A percentile compares a stretch with the other conserved stretches of the same genome.
phyloP scores from a whole-genome alignment of 345 rosid genomes.

The Lepidium africanum region DNA sequence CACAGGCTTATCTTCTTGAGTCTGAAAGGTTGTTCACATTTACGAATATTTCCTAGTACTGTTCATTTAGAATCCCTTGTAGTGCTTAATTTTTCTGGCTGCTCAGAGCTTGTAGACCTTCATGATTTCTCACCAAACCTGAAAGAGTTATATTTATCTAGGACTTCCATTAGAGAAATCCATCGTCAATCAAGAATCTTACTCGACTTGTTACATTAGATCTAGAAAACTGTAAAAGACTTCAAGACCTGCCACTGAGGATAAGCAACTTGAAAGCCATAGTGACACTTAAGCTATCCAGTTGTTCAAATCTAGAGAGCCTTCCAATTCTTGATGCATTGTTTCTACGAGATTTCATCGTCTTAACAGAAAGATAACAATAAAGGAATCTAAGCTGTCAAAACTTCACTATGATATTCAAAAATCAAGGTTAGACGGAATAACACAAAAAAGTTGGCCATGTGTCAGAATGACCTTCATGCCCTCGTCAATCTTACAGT shows the following conservation, averaged over 20 bases:
- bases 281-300: neutral
- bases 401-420: neutral
- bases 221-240: constrained; percentile 6
- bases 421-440: neutral
- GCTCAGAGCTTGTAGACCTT: constrained; percentile 11
- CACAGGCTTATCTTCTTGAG: constrained; percentile 13
- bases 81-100: constrained; percentile 20
- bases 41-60: constrained; percentile 6
- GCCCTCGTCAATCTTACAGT: neutral
- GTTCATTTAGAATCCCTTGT: constrained; percentile 9
- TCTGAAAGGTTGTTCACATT: constrained; percentile 6
- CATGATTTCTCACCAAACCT: constrained; percentile 7
- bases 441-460: neutral
- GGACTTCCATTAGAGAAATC: neutral
- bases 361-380: neutral
- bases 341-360: neutral
- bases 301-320: constrained; percentile 1
- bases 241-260: neutral
- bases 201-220: constrained; percentile 14
- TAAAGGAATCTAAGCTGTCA: neutral
- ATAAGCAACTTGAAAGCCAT: neutral
- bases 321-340: neutral
- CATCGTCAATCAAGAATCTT: neutral
- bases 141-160: constrained; percentile 15
- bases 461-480: neutral